Evolutionary conservation across 108 stramenopile genomes (phyloP).

Genomic region (Seminavis robusta): DNA sequence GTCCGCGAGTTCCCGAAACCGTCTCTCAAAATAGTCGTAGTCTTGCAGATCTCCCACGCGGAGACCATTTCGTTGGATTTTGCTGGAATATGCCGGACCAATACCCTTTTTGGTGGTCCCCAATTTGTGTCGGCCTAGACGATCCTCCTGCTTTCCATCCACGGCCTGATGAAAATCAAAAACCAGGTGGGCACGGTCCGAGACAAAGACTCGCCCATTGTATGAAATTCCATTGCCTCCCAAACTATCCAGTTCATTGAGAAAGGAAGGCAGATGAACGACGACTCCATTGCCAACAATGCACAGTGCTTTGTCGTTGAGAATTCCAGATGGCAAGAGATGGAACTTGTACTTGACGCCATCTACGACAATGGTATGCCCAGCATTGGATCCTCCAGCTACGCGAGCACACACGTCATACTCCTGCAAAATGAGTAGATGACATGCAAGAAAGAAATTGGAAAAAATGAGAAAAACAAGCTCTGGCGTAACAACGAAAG

Average conservation of each 20-base stretch:
- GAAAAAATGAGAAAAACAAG: too few species aligned
- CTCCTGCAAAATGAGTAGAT: conserved; percentile 30
- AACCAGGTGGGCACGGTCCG: conserved; percentile 96
- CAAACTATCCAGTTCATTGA: conserved; percentile 88
- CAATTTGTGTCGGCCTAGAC: conserved; percentile 89
- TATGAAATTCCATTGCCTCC: conserved; percentile 66
- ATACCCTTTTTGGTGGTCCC: conserved; percentile 98
- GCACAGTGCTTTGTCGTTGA: conserved; percentile 85
- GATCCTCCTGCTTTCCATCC: conserved; percentile 80
- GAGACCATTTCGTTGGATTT: conserved; percentile 97
- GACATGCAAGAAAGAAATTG: too few species aligned
- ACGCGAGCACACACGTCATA: conserved; percentile 98
- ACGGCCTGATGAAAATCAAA: conserved; percentile 98
- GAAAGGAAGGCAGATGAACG: conserved; percentile 91
- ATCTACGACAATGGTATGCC: conserved; percentile 95
- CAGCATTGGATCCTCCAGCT: conserved; percentile 95
- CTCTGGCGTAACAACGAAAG: too few species aligned
- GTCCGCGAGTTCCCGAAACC: conserved; percentile 84
- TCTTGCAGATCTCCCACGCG: conserved; percentile 90
- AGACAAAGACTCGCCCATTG: conserved; percentile 86
- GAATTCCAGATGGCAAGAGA: conserved; percentile 95
- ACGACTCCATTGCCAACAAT: conserved; percentile 99
- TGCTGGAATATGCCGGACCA: conserved; percentile 97
- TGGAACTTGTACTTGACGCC: conserved; percentile 99
- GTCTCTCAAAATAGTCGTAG: conserved; percentile 81